phyloP scores from a whole-genome alignment of 371 early-diverging fungal genomes.

The Mortierella sp. region DNA sequence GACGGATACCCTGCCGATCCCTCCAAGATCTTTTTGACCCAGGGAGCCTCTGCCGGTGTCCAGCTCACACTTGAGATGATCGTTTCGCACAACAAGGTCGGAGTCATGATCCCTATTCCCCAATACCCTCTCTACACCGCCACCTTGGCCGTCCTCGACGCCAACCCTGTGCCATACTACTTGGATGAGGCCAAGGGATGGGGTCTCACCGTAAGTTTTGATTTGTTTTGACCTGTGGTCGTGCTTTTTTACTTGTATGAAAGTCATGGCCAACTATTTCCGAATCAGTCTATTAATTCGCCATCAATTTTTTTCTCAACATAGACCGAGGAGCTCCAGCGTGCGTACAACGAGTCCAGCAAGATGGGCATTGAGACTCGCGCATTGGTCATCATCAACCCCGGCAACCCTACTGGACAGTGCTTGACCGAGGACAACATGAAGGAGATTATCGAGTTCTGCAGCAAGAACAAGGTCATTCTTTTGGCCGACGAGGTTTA shows the following conservation, averaged over 20 bases:
- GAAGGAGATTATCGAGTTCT: constrained; percentile 88
- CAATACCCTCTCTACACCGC: constrained; percentile 99
- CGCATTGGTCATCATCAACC: constrained; percentile 97
- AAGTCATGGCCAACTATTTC: neutral
- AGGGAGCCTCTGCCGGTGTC: constrained; percentile 92
- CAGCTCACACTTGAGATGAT: constrained; percentile 89
- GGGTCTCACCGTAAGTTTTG: constrained; percentile 72
- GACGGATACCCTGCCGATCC: constrained; percentile 91
- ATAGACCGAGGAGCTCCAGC: constrained; percentile 69
- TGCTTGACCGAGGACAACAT: constrained; percentile 87
- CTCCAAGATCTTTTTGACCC: constrained; percentile 91
- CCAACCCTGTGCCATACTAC: constrained; percentile 91
- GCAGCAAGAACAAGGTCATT: constrained; percentile 85
- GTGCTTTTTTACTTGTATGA: neutral
- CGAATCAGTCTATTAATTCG: neutral
- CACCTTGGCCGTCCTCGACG: constrained; percentile 85
- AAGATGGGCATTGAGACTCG: constrained; percentile 86
- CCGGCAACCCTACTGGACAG: constrained; percentile 99
- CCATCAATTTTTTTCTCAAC: neutral
- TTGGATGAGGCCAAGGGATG: constrained; percentile 89
- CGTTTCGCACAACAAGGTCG: constrained; percentile 82
- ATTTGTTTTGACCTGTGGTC: neutral
- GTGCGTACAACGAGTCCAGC: constrained; percentile 76
- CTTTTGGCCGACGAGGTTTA: constrained; percentile 98
- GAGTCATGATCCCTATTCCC: constrained; percentile 98